Base-by-base conservation (phyloP, 2,329 filamentous ascomycete species). In the Verticillium longisporum region DNA sequence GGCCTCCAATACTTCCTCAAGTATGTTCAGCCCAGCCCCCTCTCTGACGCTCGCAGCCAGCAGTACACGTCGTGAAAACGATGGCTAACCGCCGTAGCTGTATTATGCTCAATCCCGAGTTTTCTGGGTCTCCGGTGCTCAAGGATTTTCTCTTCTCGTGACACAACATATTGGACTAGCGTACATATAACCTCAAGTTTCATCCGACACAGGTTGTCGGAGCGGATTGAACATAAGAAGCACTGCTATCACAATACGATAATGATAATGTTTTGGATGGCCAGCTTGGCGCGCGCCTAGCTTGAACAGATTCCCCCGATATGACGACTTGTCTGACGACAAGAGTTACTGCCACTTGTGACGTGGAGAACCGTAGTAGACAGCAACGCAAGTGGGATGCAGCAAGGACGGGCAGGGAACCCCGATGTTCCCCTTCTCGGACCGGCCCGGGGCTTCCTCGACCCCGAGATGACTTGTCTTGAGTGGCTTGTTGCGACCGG, bases 1-100 rank as follows among this genome's bases (percentile, higher is more conserved):
- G 94, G 93, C 6, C 78, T 99, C 62, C 88, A 91, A 71, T 97
- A 98, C 72, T 99, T 98, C 72, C 78, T 99, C 60, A 96, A 96
- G 92, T 96, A 78, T 63, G 89, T 80, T 36, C 9, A 10, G 34
- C 18, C 26, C 26, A 26, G 26, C 26, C 26, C 33, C 33, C 18
- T 38, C 18, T 21, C 50, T 31, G 13, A 55, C 33, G 55, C 36
- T 6, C 11, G 26, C 11, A 13, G 37, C 26, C 14, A 9, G 3
- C 57, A 6, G 59, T 18, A 26, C 15, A 6, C 6, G 13, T 13
- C 55, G 13, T 62, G 55, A 63, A 67, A 55, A 65, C 56, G 15
- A 56, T 41, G 58, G 61, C 61, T 65, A 61, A 70, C 62, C 62
- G 65, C 62, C 21, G 9, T 70, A 96, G 92, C 72, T 97, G 93